Conservation (phyloP, 148 eudicot genomes). For the Rhododendron vialii region DNA sequence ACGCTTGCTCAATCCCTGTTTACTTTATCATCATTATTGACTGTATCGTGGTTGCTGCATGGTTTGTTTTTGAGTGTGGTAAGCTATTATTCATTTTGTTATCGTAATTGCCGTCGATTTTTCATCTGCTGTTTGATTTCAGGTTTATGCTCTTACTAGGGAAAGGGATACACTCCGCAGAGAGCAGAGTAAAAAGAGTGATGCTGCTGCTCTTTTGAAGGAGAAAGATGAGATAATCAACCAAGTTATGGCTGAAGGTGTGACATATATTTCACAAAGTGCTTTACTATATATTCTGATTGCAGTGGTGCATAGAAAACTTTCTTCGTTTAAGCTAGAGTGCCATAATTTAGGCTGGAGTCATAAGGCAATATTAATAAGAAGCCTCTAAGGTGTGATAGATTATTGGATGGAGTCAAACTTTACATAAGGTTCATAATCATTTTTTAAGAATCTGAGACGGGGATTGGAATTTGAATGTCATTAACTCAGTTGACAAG, state of each 20-base stretch:
- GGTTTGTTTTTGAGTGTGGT: constrained; percentile 7
- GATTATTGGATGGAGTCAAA: background rate
- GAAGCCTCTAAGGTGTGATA: constrained; percentile 1
- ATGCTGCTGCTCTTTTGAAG: constrained; percentile 96
- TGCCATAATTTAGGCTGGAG: background rate
- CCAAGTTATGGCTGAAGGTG: constrained; percentile 99
- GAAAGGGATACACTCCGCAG: constrained; percentile 97
- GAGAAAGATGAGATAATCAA: constrained; percentile 97
- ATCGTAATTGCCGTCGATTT: background rate
- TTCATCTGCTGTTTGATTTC: constrained; percentile 6
- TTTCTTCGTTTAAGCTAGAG: background rate
- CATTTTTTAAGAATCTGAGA: background rate
- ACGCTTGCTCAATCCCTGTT: background rate
- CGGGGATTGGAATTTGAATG: background rate
- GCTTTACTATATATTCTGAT: background rate
- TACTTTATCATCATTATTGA: background rate
- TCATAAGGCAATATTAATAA: background rate
- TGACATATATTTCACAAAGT: constrained; percentile 20
- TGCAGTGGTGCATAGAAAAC: background rate
- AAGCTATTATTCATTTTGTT: background rate
- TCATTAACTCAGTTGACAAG: too few species aligned
- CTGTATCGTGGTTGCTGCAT: background rate
- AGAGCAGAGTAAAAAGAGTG: constrained; percentile 90
- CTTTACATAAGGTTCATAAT: background rate
- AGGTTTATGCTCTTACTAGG: constrained; percentile 93